These are phyloP conservation scores for Eimeria sp. DNA, from an alignment of 169 alveolate species.

Conservation along the genomic window DNA sequence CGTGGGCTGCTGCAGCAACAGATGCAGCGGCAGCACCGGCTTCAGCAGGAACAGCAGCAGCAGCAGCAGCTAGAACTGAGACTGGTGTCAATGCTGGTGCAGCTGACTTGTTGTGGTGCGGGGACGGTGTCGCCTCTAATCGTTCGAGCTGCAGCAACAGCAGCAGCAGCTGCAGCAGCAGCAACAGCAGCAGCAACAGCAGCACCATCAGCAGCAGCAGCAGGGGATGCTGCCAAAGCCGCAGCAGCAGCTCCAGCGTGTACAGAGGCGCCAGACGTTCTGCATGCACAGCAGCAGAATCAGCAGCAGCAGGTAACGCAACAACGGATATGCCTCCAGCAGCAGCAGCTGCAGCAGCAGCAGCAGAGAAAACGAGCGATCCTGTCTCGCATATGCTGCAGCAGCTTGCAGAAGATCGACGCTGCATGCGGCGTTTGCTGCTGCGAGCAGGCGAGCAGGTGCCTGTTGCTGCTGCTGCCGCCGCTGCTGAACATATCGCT, in stretches of 20 bases:
- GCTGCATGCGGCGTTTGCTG: constrained; percentile 46
- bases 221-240: not conserved
- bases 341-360: constrained; percentile 67
- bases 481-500: constrained; percentile 14
- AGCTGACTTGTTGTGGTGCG: constrained; percentile 52
- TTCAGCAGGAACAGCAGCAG: not conserved
- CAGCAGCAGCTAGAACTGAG: not conserved
- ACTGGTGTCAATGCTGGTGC: not conserved
- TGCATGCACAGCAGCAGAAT: not conserved
- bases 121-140: not conserved
- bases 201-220: constrained; percentile 38
- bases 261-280: not conserved
- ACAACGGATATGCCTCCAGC: not conserved
- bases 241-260: constrained; percentile 17
- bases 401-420: constrained; percentile 20
- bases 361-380: not conserved
- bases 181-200: constrained; percentile 11
- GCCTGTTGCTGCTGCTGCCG: constrained; percentile 62
- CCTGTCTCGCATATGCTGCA: constrained; percentile 31
- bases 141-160: constrained; percentile 34
- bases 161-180: constrained; percentile 52
- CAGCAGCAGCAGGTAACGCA: constrained; percentile 24
- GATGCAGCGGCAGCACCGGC: constrained; percentile 9
- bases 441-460: constrained; percentile 46
- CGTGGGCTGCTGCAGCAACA: constrained; percentile 30